phyloP scores from a whole-genome alignment of 805 yeast genomes.

The Lachancea thermotolerans region DNA sequence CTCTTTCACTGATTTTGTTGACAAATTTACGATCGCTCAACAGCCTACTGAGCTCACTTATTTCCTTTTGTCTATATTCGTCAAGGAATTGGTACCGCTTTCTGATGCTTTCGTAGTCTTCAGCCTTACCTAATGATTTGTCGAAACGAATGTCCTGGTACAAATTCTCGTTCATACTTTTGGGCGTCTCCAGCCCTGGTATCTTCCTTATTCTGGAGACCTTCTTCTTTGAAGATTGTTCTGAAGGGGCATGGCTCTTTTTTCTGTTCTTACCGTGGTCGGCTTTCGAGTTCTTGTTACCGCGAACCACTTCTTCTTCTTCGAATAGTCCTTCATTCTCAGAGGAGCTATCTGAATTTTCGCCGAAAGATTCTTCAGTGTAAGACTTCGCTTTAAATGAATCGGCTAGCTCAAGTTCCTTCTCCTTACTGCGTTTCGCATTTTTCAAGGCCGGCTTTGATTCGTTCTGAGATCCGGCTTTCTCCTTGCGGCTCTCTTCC shows the following conservation, averaged over 20 bases:
- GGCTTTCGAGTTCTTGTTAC: conserved; percentile 5
- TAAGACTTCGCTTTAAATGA: conserved; percentile 4
- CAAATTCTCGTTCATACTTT: conserved; percentile 34
- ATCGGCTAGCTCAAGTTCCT: background rate
- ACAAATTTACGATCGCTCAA: conserved; percentile 48
- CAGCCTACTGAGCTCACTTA: conserved; percentile 49
- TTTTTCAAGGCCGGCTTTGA: conserved; percentile 10
- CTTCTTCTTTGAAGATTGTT: conserved; percentile 63
- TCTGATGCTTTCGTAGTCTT: conserved; percentile 59
- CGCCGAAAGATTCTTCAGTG: conserved; percentile 16
- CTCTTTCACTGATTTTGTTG: conserved; percentile 36
- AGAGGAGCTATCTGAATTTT: conserved; percentile 13
- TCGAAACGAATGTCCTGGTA: conserved; percentile 87
- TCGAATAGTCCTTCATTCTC: conserved; percentile 35
- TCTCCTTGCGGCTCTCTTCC: conserved; percentile 22
- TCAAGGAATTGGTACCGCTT: conserved; percentile 80
- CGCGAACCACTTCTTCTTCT: conserved; percentile 29
- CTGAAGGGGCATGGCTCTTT: conserved; percentile 84
- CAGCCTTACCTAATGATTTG: conserved; percentile 79
- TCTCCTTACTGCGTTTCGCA: background rate
- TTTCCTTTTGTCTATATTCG: conserved; percentile 73
- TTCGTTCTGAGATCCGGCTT: background rate
- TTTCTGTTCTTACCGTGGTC: conserved; percentile 20
- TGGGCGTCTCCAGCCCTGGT: conserved; percentile 51
- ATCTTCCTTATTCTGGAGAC: conserved; percentile 67